Conservation (phyloP, 768 basidiomycete species). For the Phanerodontia chrysosporium region DNA sequence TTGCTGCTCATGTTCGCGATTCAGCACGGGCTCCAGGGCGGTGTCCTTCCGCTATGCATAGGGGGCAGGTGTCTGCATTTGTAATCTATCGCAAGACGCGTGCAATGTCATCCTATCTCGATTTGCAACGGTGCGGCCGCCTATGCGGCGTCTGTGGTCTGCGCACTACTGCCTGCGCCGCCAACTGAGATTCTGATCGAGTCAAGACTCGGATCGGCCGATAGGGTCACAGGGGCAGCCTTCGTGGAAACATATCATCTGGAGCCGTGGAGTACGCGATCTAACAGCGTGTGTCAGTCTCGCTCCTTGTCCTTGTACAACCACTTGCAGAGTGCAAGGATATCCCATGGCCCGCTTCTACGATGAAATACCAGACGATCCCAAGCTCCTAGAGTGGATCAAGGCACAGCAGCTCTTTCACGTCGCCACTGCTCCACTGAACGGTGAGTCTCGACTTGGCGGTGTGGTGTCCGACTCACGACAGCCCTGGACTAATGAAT, state of each 20-base stretch:
- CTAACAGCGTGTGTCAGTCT: neutral
- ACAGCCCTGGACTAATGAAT: neutral
- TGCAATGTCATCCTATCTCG: neutral
- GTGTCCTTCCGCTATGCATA: neutral
- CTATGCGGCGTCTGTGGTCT: too few relatives aligned
- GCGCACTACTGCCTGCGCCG: too few relatives aligned
- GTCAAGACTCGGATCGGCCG: neutral
- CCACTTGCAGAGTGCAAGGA: neutral
- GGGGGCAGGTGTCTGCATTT: neutral
- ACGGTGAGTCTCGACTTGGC: constrained; percentile 22
- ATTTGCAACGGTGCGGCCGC: neutral
- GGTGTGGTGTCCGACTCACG: neutral
- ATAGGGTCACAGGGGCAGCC: neutral
- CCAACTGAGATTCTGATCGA: neutral
- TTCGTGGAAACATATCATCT: neutral
- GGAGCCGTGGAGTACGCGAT: neutral
- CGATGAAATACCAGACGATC: constrained; percentile 48
- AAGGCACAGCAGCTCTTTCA: constrained; percentile 63
- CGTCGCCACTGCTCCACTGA: constrained; percentile 65
- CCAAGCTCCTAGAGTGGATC: constrained; percentile 48
- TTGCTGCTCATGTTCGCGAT: neutral
- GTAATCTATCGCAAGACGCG: neutral
- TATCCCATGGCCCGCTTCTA: constrained; percentile 53
- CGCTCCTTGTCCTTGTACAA: neutral
- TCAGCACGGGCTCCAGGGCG: neutral